A percentile compares a stretch with the other conserved stretches of the same genome.
Evolutionary conservation across 108 stramenopile species (phyloP).

Genomic region (Nannochloropsis oceanica): DNA sequence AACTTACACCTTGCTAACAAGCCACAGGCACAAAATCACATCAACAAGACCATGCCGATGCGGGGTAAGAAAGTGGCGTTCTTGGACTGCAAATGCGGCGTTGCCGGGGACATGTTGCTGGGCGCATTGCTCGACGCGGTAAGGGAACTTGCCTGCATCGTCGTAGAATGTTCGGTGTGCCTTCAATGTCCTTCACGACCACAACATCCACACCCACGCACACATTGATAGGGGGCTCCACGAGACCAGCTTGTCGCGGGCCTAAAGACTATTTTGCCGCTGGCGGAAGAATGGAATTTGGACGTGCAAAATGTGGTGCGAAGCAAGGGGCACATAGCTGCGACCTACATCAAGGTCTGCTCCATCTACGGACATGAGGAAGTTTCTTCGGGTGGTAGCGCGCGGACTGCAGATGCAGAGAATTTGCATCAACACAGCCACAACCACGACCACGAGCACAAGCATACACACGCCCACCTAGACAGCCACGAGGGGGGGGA

Average conservation of each 20-base stretch:
- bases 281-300: slow-evolving; percentile 17
- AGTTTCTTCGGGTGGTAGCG: neutral
- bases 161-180: neutral
- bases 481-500: slow-evolving; percentile 7
- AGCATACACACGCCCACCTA: neutral
- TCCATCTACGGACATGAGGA: slow-evolving; percentile 9
- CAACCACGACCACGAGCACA: neutral
- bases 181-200: neutral
- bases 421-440: slow-evolving; percentile 13
- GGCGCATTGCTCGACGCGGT: slow-evolving; percentile 23
- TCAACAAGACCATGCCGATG: neutral
- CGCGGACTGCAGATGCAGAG: neutral
- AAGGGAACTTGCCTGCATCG: neutral
- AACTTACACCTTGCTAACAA: too few species aligned
- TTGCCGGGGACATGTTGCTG: slow-evolving; percentile 30
- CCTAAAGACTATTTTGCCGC: neutral
- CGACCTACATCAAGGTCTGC: slow-evolving; percentile 5
- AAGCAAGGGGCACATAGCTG: slow-evolving; percentile 14
- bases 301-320: neutral
- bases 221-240: slow-evolving; percentile 2
- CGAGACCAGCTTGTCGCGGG: slow-evolving; percentile 1
- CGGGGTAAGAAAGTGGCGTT: slow-evolving; percentile 9
- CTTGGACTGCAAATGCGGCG: slow-evolving; percentile 24
- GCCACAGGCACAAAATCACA: too few species aligned
- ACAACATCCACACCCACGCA: neutral